These are phyloP conservation scores for Auricularia cornea DNA, from an alignment of 768 basidiomycete species.

Conservation along the genomic window DNA sequence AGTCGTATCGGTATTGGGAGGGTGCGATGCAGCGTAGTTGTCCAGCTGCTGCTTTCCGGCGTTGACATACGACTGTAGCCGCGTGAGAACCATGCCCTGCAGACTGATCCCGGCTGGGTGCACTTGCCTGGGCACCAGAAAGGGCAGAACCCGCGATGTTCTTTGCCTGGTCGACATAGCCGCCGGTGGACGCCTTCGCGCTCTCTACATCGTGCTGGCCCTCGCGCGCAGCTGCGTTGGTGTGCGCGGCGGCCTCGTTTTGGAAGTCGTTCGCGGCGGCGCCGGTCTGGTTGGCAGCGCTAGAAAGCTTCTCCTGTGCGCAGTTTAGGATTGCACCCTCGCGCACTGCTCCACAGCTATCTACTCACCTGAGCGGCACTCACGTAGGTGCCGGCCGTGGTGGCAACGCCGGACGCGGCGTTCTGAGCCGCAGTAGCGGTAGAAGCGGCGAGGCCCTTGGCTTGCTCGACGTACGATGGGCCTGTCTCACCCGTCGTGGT, in stretches of 20 bases:
- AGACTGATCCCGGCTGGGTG: background rate
- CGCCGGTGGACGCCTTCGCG: slow-evolving; percentile 35
- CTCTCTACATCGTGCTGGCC: slow-evolving; percentile 44
- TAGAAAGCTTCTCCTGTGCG: background rate
- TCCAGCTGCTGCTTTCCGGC: slow-evolving; percentile 3
- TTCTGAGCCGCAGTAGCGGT: slow-evolving; percentile 1
- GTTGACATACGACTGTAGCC: slow-evolving; percentile 4
- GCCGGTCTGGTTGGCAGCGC: slow-evolving; percentile 10
- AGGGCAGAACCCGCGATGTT: slow-evolving; percentile 35
- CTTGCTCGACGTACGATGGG: background rate
- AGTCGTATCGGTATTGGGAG: background rate
- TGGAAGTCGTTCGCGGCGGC: slow-evolving; percentile 22
- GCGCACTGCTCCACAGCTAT: background rate
- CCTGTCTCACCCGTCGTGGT: background rate
- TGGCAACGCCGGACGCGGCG: background rate
- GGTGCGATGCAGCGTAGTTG: slow-evolving; percentile 1
- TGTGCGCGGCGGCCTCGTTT: slow-evolving; percentile 26
- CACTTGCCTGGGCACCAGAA: slow-evolving; percentile 37
- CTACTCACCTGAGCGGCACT: background rate
- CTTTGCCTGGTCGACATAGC: slow-evolving; percentile 51
- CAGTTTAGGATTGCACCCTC: background rate
- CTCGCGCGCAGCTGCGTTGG: slow-evolving; percentile 46
- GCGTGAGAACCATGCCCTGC: background rate
- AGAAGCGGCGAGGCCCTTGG: background rate
- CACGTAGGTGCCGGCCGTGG: background rate